These are phyloP conservation scores for Solanum virginianum DNA, from an alignment of 257 asterid genomes.

Conservation along the genomic window DNA sequence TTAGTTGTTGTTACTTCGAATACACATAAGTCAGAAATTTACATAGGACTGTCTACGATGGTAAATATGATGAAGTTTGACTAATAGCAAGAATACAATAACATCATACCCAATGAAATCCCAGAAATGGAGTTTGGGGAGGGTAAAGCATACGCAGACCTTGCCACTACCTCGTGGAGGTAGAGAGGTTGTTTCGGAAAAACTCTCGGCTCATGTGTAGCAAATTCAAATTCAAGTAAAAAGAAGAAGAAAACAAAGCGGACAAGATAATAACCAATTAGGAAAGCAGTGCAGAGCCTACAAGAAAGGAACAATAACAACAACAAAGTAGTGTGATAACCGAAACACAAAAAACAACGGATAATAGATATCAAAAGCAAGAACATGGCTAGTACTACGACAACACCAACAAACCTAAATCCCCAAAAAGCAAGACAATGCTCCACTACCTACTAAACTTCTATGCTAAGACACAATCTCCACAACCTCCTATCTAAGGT, in stretches of 20 bases:
- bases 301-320: neutral
- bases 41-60: neutral
- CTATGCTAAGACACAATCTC: neutral
- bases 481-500: neutral
- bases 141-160: neutral
- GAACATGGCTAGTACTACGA: neutral
- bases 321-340: neutral
- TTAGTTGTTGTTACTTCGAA: neutral
- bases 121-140: neutral
- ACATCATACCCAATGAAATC: neutral
- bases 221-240: neutral
- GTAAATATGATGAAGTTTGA: neutral
- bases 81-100: neutral
- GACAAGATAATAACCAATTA: neutral
- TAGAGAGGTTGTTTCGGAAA: neutral
- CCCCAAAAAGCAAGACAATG: neutral
- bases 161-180: neutral
- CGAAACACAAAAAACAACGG: neutral
- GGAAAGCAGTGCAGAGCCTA: neutral
- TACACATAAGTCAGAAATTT: neutral
- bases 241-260: too few species aligned
- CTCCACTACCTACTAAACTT: neutral
- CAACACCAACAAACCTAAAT: neutral
- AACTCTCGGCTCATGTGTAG: neutral
- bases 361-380: neutral